Conservation (phyloP, 352 stramenopile species). For the Phytophthora agathidicida region DNA sequence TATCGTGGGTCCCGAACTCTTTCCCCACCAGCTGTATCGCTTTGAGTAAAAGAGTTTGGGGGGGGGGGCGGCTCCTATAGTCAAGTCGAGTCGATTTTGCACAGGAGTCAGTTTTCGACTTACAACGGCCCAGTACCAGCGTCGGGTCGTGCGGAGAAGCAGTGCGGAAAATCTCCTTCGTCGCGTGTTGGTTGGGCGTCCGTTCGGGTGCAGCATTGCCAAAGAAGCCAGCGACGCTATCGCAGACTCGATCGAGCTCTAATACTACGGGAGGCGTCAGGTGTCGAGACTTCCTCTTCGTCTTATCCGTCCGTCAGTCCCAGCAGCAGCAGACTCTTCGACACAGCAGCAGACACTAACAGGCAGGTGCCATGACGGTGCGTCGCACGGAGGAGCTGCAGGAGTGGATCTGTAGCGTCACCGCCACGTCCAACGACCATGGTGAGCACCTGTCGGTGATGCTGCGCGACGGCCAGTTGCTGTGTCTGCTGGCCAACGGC, state of each 20-base stretch:
- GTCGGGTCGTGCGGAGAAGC: constrained; percentile 25
- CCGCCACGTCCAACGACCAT: constrained; percentile 66
- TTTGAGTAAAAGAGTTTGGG: too few relatives aligned
- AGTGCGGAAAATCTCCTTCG: constrained; percentile 31
- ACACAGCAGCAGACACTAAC: too few relatives aligned
- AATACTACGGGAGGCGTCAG: constrained; percentile 29
- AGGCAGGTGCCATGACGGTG: constrained; percentile 64
- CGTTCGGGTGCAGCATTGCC: constrained; percentile 10
- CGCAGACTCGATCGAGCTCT: constrained; percentile 20
- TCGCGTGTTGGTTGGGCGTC: constrained; percentile 8
- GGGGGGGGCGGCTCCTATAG: too few relatives aligned
- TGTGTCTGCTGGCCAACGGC: constrained; percentile 86
- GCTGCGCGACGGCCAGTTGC: constrained; percentile 85
- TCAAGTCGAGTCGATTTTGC: background rate
- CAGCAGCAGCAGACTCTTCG: too few relatives aligned
- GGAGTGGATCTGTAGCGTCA: constrained; percentile 87
- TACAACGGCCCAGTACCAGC: constrained; percentile 19
- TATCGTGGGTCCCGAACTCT: constrained; percentile 12
- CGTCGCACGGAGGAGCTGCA: constrained; percentile 82
- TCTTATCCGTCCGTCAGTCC: constrained; percentile 19
- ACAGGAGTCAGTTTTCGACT: constrained; percentile 38
- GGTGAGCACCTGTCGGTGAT: constrained; percentile 82
- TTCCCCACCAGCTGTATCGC: too few relatives aligned
- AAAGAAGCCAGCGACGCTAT: constrained; percentile 25
- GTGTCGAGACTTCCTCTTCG: constrained; percentile 23